phyloP scores from a whole-genome alignment of 2,329 filamentous ascomycete species.

The Claviceps purpurea region DNA sequence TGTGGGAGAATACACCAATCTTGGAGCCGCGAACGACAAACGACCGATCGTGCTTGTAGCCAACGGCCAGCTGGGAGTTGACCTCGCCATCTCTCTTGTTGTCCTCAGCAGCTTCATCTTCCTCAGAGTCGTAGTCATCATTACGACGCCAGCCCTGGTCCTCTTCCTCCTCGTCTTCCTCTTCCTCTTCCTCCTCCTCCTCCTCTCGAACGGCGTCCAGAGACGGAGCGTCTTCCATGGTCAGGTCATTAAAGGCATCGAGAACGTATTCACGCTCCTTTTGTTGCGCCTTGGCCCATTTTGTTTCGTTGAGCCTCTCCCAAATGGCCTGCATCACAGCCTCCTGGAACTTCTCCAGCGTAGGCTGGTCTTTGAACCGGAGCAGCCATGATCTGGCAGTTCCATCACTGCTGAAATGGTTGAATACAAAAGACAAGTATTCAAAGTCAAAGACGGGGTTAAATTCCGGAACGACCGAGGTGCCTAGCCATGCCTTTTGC shows the following conservation, averaged over 20 bases:
- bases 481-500: constrained; percentile 73
- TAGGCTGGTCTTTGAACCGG: constrained; percentile 72
- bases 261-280: constrained; percentile 88
- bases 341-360: constrained; percentile 78
- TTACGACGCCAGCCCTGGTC: constrained; percentile 54
- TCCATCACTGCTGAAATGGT: constrained; percentile 80
- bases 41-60: constrained; percentile 91
- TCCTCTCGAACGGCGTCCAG: constrained; percentile 33
- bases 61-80: constrained; percentile 89
- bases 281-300: constrained; percentile 88
- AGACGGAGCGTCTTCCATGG: constrained; percentile 63
- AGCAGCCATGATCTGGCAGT: constrained; percentile 92
- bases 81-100: constrained; percentile 63
- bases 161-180: constrained; percentile 48
- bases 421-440: constrained; percentile 98
- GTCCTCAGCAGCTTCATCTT: constrained; percentile 60
- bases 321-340: constrained; percentile 91
- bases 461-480: constrained; percentile 75
- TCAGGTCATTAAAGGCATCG: constrained; percentile 88
- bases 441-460: constrained; percentile 99
- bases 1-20: constrained; percentile 98
- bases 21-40: constrained; percentile 96
- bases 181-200: constrained; percentile 40
- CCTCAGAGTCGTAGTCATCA: constrained; percentile 55
- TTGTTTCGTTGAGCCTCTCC: constrained; percentile 89